These are phyloP conservation scores for Cladosporium velox DNA, from an alignment of 2,329 filamentous ascomycete species.

Conservation along the genomic window DNA sequence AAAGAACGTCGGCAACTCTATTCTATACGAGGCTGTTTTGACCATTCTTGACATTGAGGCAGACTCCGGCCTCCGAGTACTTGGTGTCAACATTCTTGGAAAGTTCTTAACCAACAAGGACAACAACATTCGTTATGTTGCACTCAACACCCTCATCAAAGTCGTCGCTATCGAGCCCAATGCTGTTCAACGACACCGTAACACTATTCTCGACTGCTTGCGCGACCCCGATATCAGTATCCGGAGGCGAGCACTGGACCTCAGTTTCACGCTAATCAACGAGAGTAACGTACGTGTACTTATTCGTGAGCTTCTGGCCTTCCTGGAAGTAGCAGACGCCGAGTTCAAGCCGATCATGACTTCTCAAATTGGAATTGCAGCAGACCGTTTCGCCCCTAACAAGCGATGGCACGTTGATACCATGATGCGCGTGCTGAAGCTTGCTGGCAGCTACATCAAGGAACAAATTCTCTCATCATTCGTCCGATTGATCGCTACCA, in stretches of 20 bases:
- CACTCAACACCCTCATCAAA: constrained; percentile 94
- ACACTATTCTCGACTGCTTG: constrained; percentile 94
- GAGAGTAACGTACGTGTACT: constrained; percentile 93
- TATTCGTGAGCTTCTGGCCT: constrained; percentile 88
- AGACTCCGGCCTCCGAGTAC: constrained; percentile 87
- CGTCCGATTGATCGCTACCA: constrained; percentile 90
- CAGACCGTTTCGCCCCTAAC: constrained; percentile 92
- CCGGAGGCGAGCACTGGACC: constrained; percentile 86
- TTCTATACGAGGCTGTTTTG: constrained; percentile 93
- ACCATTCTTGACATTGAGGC: constrained; percentile 98
- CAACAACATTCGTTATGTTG: constrained; percentile 98
- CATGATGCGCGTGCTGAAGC: constrained; percentile 87
- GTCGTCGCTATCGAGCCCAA: constrained; percentile 98
- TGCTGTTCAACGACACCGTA: constrained; percentile 92
- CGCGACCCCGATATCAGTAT: constrained; percentile 98
- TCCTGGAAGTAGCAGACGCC: constrained; percentile 94
- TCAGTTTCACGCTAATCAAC: constrained; percentile 98
- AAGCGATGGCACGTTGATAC: constrained; percentile 99
- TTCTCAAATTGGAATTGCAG: constrained; percentile 94
- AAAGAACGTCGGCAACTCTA: constrained; percentile 98
- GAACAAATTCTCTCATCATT: constrained; percentile 98
- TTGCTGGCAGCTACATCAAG: constrained; percentile 96
- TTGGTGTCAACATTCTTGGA: constrained; percentile 96
- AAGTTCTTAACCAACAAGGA: constrained; percentile 98
- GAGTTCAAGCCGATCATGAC: constrained; percentile 99